A percentile compares a stretch with the other conserved stretches of the same genome.
Evolutionary conservation across 2,329 filamentous ascomycete genomes (phyloP).

Genomic region (Zalaria sp.): DNA sequence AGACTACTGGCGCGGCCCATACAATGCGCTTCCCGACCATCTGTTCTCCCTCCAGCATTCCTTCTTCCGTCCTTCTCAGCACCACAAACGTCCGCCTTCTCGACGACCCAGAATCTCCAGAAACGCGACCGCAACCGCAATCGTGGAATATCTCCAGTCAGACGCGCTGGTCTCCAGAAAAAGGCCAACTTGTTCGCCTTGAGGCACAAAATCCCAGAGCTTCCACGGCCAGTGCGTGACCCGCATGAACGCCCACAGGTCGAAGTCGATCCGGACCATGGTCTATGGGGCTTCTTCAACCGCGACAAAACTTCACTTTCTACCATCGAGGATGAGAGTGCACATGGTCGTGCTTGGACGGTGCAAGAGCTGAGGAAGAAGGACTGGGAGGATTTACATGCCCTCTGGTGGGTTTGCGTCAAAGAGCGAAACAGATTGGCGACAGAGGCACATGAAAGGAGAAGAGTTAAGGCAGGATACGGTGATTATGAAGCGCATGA

Average conservation of each 20-base stretch:
- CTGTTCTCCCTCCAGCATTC: conserved; percentile 16
- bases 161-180: conserved; percentile 52
- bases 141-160: conserved; percentile 70
- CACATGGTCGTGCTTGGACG: conserved; percentile 71
- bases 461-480: conserved; percentile 54
- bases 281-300: conserved; percentile 86
- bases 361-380: conserved; percentile 76
- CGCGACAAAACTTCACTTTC: conserved; percentile 52
- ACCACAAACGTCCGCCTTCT: conserved; percentile 17
- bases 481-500: conserved; percentile 53
- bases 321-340: conserved; percentile 54
- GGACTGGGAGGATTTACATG: conserved; percentile 86
- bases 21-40: conserved; percentile 1
- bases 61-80: conserved; percentile 22
- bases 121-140: conserved; percentile 56
- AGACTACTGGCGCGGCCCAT: conserved; percentile 1
- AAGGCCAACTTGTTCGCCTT: conserved; percentile 57
- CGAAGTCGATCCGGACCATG: conserved; percentile 58
- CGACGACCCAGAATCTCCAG: conserved; percentile 10
- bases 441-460: conserved; percentile 60
- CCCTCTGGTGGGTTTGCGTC: conserved; percentile 85
- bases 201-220: conserved; percentile 41
- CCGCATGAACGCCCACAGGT: conserved; percentile 41
- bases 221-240: conserved; percentile 58
- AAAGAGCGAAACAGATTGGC: conserved; percentile 80